Base-by-base conservation (phyloP, 1,284 basidiomycete species). In the Bjerkandera adusta region DNA sequence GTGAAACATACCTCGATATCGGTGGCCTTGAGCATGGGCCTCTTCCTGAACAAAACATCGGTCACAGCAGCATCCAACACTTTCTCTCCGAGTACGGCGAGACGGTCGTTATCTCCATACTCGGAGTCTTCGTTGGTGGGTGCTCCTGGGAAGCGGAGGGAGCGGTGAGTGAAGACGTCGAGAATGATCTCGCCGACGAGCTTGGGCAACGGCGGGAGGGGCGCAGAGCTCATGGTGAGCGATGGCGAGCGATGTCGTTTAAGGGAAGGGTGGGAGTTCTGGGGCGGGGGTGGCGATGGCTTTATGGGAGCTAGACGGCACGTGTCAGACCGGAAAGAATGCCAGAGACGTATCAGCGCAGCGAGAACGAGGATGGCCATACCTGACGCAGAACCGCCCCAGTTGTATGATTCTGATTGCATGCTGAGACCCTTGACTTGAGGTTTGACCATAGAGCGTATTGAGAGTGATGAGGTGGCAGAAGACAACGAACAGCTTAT, bases 81-180 rank as follows among this genome's bases (percentile, higher is more conserved):
- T 47, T 69, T 61, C 49, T 68, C 64, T 16, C 85, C 85, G 25
- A 88, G 66, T 20, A 68, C 62, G 26, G 75, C 65, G 43, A 88
- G 63, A 44, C 83, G 69, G 56, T 79, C 76, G 53, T 79, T 81
- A 60, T 85, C 82, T 49, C 70, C 72, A 56, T 73, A 76, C 44
- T 59, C 59, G 24, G 59, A 61, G 36, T 73, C 69, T 29, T 70
- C 68, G 41, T 64, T 59, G 22, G 60, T 63, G 25, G 66, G 67
- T 16, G 65, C 67, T 32, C 66, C 66, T 34, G 68, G 62, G 38
- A 73, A 72, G 38, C 76, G 70, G 43, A 89, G 68, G 20, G 84
- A 84, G 51, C 65, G 71, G 59, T 89, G 85, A 4, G 82, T 84
- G 58, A 77, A 85, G 37, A 85, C 77, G 53, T 83, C 77, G 45